Evolutionary conservation across 1,284 basidiomycete genomes (phyloP).

Genomic region (Pholiota adiposa): DNA sequence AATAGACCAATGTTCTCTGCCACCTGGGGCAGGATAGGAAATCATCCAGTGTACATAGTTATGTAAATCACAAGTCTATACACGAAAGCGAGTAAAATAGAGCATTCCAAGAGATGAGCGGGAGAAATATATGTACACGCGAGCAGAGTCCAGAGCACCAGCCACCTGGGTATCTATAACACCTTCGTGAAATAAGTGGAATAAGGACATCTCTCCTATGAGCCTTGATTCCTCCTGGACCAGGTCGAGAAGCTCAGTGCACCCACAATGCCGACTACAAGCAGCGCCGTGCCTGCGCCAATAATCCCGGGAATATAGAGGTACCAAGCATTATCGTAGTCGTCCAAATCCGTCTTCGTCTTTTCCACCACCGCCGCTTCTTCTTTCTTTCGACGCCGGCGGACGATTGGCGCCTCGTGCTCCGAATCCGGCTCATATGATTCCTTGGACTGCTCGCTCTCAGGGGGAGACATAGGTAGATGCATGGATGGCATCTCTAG

Average conservation of each 20-base stretch:
- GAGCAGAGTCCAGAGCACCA: conserved; percentile 1
- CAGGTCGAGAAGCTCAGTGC: conserved; percentile 73
- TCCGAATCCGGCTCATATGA: conserved; percentile 43
- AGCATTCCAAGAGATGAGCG: background rate
- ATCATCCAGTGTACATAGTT: background rate
- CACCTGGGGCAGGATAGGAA: too few species aligned
- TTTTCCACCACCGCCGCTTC: conserved; percentile 53
- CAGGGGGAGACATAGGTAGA: conserved; percentile 37
- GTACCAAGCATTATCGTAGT: conserved; percentile 75
- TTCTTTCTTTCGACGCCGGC: conserved; percentile 53
- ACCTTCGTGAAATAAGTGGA: background rate
- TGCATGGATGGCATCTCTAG: conserved; percentile 69
- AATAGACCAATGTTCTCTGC: too few species aligned
- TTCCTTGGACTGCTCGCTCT: conserved; percentile 35
- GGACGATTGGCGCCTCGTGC: conserved; percentile 37
- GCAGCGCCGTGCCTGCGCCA: conserved; percentile 76
- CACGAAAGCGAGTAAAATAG: background rate
- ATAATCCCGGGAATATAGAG: conserved; percentile 74
- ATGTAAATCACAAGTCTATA: background rate
- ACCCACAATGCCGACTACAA: conserved; percentile 77
- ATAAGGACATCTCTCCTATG: conserved; percentile 22
- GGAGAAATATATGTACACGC: conserved; percentile 10
- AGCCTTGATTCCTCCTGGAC: conserved; percentile 71
- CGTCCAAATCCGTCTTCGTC: conserved; percentile 47
- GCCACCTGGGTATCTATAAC: background rate